These are phyloP conservation scores for Cinchona pubescens DNA, from an alignment of 257 asterid species.

Conservation along the genomic window DNA sequence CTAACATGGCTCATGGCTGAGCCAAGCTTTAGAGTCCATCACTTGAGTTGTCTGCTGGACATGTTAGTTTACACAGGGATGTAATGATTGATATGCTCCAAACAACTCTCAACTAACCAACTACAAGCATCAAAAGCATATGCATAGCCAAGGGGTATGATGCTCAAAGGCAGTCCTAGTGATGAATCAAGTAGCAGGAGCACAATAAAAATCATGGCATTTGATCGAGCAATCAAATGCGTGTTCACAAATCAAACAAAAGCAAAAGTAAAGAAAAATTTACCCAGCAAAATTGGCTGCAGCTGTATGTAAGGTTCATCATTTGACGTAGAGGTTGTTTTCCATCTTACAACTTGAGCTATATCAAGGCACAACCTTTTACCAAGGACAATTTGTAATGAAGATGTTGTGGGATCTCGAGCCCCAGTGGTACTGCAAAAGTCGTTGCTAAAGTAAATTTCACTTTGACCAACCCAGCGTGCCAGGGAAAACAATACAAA, in stretches of 20 bases:
- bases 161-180: too few relatives aligned
- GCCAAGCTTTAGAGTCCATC: neutral
- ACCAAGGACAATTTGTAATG: constrained; percentile 89
- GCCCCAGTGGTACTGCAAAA: constrained; percentile 91
- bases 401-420: constrained; percentile 92
- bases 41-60: neutral
- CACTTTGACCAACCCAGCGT: constrained; percentile 6
- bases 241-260: neutral
- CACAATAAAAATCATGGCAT: neutral
- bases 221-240: neutral
- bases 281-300: constrained; percentile 99
- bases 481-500: constrained; percentile 3
- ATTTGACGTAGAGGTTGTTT: constrained; percentile 54
- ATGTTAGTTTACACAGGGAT: neutral
- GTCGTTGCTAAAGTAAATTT: constrained; percentile 17
- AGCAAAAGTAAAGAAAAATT: constrained; percentile 20
- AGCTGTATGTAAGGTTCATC: constrained; percentile 91
- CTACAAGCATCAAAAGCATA: neutral
- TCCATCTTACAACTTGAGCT: constrained; percentile 96
- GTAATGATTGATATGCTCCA: neutral
- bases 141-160: neutral
- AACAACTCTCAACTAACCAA: neutral
- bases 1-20: neutral
- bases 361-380: constrained; percentile 81
- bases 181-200: neutral